phyloP scores from a whole-genome alignment of 169 alveolate genomes.

The Eimeria falciformis region DNA sequence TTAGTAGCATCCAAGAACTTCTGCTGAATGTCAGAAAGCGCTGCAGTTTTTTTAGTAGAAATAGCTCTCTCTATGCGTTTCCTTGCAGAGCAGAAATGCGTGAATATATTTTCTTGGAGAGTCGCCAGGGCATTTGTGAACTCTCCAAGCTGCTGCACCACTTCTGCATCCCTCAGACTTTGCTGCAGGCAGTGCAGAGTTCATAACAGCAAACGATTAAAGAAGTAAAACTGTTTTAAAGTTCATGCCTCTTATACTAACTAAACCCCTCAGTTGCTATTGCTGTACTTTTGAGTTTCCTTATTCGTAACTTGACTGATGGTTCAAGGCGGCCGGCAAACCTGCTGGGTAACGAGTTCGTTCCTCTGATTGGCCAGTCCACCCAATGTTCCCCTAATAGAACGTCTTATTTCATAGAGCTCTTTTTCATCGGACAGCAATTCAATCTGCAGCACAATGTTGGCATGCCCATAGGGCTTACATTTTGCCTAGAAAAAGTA shows the following conservation, averaged over 20 bases:
- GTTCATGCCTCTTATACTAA: no score
- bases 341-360: conserved; percentile 21
- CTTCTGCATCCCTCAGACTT: not conserved
- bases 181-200: no score
- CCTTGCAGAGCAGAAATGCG: conserved; percentile 21
- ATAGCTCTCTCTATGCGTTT: conserved; percentile 23
- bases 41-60: not conserved
- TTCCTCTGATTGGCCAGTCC: conserved; percentile 17
- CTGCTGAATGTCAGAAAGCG: conserved; percentile 25
- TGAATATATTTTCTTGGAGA: conserved; percentile 36
- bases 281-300: no score
- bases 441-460: not conserved
- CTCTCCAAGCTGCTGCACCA: conserved; percentile 9
- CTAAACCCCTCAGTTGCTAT: no score
- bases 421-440: not conserved
- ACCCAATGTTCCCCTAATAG: not conserved
- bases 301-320: no score
- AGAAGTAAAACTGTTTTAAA: no score
- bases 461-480: not conserved
- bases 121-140: conserved; percentile 18
- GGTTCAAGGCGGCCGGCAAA: not conserved
- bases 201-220: no score
- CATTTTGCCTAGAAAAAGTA: not conserved
- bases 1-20: conserved; percentile 37
- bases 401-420: conserved; percentile 3